Base-by-base conservation (phyloP, 495 filamentous ascomycete species). In the Hypomontagnella submonticulosa region DNA sequence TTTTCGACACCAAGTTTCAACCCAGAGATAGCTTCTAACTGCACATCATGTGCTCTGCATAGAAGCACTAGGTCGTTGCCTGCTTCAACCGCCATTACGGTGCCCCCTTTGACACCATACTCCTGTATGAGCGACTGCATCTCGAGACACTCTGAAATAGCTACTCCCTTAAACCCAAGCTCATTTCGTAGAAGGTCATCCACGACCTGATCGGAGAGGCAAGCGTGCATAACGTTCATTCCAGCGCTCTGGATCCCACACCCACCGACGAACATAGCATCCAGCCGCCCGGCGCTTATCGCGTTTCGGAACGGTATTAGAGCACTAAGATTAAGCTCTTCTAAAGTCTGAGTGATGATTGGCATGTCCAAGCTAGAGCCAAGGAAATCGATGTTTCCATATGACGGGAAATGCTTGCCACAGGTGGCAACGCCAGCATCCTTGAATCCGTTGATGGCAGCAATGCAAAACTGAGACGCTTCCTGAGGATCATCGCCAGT, bases 81-180 rank as follows among this genome's bases (percentile, higher is more conserved):
- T 13, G 92, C 92, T 72, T 95, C 93, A 57, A 96, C 90, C 0
- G 92, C 92, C 92, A 97, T 97, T 54, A 96, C 91, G 0, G 91
- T 95, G 12, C 92, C 92, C 11, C 92, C 92, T 57, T 91, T 89
- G n/a, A 97, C 90, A 10, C 92, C 92, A 63, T 96, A 95, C 63
- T 96, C 93, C 63, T 93, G 90, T 50, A 89, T 90, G 11, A 97
- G 82, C 0, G 92, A 91, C 66, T 97, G 92, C 92, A 96, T 97
- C 74, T 96, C 92, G n/a, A 96, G 80, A 57, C 92, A 97, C 69
- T 97, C 92, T 0, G 92, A 96, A 41, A 97, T 90, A n/a, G 92
- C 92, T 5, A 97, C 92, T 2, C 92, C 92, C 57, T 91, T 83
- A 69, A 97, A 97, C 6, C 90, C 88, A 42, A 97, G 82, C 61